Evolutionary conservation across 441 rosid genomes (phyloP).

Genomic region (Erodium moschatum): DNA sequence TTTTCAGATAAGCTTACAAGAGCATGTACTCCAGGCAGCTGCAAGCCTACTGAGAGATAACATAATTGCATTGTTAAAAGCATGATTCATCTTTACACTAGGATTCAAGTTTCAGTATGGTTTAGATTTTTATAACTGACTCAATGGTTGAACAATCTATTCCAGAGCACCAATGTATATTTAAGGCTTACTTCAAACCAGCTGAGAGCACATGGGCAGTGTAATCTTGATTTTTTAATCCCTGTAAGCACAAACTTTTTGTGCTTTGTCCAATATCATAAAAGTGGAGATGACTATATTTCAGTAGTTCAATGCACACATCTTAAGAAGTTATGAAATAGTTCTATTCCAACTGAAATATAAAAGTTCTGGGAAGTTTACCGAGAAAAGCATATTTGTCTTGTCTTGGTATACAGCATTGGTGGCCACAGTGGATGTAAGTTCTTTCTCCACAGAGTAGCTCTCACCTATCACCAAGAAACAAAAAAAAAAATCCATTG

Average conservation of each 20-base stretch:
- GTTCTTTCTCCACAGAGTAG: conserved; percentile 86
- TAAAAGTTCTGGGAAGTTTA: conserved; percentile 31
- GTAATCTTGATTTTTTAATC: neutral
- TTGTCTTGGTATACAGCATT: conserved; percentile 99
- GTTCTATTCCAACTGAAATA: conserved; percentile 8
- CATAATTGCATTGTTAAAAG: neutral
- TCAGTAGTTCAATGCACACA: neutral
- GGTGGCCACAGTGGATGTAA: conserved; percentile 49
- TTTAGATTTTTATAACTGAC: neutral
- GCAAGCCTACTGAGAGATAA: no score
- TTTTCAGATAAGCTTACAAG: no score
- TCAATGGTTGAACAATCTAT: neutral
- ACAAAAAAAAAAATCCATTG: conserved; percentile 20
- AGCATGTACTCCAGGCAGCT: neutral
- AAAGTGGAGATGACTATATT: conserved; percentile 3
- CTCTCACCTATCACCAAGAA: conserved; percentile 70
- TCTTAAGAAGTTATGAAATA: neutral
- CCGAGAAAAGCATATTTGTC: conserved; percentile 94
- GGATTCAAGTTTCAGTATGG: neutral
- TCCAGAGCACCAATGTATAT: neutral
- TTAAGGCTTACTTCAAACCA: neutral
- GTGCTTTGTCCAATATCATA: neutral
- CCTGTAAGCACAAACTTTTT: neutral
- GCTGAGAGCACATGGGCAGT: neutral
- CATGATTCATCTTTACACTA: neutral